Evolutionary conservation across 176 grass and related monocot genomes (phyloP).

Genomic region (Carex scoparia): DNA sequence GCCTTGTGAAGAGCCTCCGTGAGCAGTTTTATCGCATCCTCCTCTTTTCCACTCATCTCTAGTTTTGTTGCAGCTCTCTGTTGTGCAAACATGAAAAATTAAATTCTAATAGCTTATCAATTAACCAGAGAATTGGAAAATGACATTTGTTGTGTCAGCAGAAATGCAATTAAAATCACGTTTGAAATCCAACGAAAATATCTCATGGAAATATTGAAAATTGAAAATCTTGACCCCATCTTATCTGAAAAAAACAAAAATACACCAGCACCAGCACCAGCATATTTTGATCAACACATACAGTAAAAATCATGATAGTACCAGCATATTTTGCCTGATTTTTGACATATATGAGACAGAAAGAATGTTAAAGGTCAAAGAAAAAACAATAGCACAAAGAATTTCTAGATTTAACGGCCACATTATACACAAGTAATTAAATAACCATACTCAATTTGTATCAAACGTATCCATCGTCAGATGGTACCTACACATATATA

Average conservation of each 20-base stretch:
- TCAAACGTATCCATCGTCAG: not conserved
- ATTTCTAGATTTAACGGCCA: not conserved
- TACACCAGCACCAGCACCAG: not conserved
- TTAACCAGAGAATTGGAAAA: not conserved
- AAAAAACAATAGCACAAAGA: not conserved
- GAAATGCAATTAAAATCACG: not conserved
- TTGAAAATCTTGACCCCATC: no score
- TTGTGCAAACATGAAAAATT: not conserved
- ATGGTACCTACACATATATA: not conserved
- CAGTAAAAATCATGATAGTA: not conserved
- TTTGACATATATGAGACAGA: not conserved
- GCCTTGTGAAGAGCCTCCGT: not conserved
- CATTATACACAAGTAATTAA: no score
- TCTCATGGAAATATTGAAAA: no score
- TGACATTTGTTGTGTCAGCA: no score
- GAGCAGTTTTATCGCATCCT: not conserved
- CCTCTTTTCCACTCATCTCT: slow-evolving; percentile 11
- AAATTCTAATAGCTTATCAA: not conserved
- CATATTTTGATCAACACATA: not conserved
- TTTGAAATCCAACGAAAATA: no score
- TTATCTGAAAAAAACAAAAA: no score
- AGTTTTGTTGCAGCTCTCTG: slow-evolving; percentile 8
- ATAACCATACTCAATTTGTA: not conserved
- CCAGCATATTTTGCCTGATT: not conserved
- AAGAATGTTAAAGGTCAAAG: not conserved